Evolutionary conservation across 306 rosid genomes (phyloP).

Genomic region (Quercus suber): DNA sequence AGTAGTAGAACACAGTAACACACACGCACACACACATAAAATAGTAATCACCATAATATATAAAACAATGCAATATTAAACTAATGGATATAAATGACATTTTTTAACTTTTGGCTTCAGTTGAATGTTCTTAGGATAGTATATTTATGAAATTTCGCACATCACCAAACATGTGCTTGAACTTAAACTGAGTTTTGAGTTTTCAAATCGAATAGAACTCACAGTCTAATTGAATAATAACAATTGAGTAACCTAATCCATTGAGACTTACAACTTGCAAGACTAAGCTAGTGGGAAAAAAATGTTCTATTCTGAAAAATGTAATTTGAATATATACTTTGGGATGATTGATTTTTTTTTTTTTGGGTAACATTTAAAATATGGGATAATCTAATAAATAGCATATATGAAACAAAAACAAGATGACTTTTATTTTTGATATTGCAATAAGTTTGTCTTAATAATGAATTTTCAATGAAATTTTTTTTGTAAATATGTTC

Average conservation of each 20-base stretch:
- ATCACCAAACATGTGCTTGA: background rate
- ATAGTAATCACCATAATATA: background rate
- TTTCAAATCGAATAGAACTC: background rate
- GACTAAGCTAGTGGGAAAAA: no score
- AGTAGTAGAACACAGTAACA: no score
- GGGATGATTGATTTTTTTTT: no score
- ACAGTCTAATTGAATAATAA: background rate
- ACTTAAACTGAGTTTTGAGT: background rate
- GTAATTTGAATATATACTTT: no score
- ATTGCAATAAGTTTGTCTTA: no score
- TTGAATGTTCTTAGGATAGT: background rate
- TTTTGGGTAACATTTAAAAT: no score
- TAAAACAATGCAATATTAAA: background rate
- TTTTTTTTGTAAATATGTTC: no score
- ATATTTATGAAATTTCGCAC: background rate
- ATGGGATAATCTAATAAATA: no score
- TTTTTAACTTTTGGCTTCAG: background rate
- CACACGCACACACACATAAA: background rate
- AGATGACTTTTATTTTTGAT: no score
- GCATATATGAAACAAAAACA: no score
- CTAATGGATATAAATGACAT: background rate
- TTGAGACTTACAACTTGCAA: background rate
- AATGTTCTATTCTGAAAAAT: no score
- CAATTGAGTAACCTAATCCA: background rate
- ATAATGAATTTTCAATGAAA: no score